Conservation (phyloP, 805 yeast species). For the Ogataea paradorogensis region DNA sequence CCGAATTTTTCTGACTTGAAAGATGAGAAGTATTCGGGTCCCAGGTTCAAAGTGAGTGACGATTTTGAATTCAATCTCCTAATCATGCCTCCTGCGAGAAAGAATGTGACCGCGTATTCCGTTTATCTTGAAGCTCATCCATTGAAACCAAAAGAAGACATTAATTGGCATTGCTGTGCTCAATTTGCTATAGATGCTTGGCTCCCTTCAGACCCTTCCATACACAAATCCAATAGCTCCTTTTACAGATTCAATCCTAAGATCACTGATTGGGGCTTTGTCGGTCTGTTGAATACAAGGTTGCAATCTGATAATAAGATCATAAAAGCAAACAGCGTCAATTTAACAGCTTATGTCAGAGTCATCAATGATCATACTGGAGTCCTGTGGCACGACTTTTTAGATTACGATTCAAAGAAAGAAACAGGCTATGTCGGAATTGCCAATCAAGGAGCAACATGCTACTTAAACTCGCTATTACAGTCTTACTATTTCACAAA, state of each 20-base stretch:
- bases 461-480: constrained; percentile 87
- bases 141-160: constrained; percentile 24
- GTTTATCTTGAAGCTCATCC: constrained; percentile 78
- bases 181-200: constrained; percentile 84
- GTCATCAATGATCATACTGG: constrained; percentile 89
- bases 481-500: constrained; percentile 90
- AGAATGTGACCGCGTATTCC: constrained; percentile 57
- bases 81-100: constrained; percentile 71
- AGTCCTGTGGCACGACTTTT: constrained; percentile 86
- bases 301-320: constrained; percentile 33
- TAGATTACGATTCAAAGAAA: constrained; percentile 80
- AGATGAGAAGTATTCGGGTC: constrained; percentile 37
- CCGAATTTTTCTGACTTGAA: constrained; percentile 31
- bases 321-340: constrained; percentile 51
- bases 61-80: constrained; percentile 62
- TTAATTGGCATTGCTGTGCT: constrained; percentile 83
- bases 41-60: constrained; percentile 55
- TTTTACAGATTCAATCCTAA: constrained; percentile 72
- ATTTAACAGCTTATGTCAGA: constrained; percentile 74
- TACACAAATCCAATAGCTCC: constrained; percentile 61
- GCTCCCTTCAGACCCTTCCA: constrained; percentile 67
- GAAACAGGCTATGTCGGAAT: constrained; percentile 91
- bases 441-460: constrained; percentile 96
- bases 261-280: constrained; percentile 96
- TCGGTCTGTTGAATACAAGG: constrained; percentile 63